These are phyloP conservation scores for Pneumocystis jirovecii DNA, from an alignment of 1,139 yeast genomes.

Conservation along the genomic window DNA sequence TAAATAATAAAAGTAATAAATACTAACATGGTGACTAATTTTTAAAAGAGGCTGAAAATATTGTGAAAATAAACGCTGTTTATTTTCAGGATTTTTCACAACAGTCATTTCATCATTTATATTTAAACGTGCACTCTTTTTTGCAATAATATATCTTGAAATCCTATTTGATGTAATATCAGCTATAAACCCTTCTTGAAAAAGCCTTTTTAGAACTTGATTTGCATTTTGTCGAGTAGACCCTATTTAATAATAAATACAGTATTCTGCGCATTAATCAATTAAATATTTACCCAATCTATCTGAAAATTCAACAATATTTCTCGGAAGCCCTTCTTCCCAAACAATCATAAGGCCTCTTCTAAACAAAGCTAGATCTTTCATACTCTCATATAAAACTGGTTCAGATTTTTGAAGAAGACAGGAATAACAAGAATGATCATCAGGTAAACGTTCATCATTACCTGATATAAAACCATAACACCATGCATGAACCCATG, in stretches of 20 bases:
- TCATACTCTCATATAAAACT: not conserved
- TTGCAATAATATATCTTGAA: not conserved
- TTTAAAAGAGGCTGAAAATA: constrained; percentile 12
- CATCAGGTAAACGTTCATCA: constrained; percentile 1
- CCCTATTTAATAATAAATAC: not conserved
- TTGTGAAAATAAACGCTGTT: not conserved
- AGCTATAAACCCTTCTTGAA: not conserved
- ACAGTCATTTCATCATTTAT: not conserved
- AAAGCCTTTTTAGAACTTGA: not conserved
- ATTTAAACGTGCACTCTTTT: not conserved
- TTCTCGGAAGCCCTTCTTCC: not conserved
- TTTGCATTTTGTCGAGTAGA: not conserved
- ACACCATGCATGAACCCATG: constrained; percentile 4
- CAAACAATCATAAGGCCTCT: constrained; percentile 1
- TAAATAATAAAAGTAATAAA: not conserved
- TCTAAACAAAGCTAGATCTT: not conserved
- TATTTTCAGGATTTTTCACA: not conserved
- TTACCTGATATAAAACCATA: constrained; percentile 1
- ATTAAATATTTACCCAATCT: not conserved
- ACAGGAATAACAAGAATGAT: constrained; percentile 1
- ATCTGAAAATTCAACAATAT: not conserved
- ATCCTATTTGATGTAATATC: not conserved
- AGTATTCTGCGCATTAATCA: not conserved
- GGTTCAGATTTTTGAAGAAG: constrained; percentile 1
- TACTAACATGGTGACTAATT: not conserved